Conservation (phyloP, 169 alveolate genomes). For the Eimeria maxima region DNA sequence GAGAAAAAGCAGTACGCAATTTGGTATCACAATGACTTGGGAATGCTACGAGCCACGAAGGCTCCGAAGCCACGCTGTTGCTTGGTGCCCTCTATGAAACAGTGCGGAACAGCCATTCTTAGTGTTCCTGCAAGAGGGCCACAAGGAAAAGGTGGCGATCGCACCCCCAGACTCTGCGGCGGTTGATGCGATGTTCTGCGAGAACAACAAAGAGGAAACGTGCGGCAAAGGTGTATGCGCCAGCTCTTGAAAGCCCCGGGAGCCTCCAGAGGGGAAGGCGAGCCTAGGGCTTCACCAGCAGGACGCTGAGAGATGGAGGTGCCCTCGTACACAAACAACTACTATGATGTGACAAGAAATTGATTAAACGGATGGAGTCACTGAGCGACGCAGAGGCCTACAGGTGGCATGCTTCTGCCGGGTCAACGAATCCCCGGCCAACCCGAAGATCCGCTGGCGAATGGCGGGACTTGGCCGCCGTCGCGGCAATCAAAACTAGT, state of each 20-base stretch:
- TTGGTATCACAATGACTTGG: conserved; percentile 49
- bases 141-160: conserved; percentile 59
- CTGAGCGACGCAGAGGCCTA: conserved; percentile 76
- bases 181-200: conserved; percentile 61
- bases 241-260: conserved; percentile 53
- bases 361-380: conserved; percentile 76
- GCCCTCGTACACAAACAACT: conserved; percentile 74
- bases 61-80: conserved; percentile 76
- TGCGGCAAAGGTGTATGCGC: conserved; percentile 27
- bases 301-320: conserved; percentile 72
- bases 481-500: conserved; percentile 76
- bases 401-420: conserved; percentile 80
- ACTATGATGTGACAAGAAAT: conserved; percentile 77
- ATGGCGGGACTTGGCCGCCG: conserved; percentile 75
- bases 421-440: conserved; percentile 81
- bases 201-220: conserved; percentile 34
- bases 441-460: conserved; percentile 69
- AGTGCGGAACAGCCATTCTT: conserved; percentile 72
- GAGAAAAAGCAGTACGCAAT: conserved; percentile 7
- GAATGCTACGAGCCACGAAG: conserved; percentile 33
- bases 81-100: conserved; percentile 54
- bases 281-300: conserved; percentile 67
- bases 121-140: conserved; percentile 57
- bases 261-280: conserved; percentile 59
- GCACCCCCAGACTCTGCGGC: conserved; percentile 72